Evolutionary conservation across 345 rosid genomes (phyloP).

Genomic region (Salix brachista): DNA sequence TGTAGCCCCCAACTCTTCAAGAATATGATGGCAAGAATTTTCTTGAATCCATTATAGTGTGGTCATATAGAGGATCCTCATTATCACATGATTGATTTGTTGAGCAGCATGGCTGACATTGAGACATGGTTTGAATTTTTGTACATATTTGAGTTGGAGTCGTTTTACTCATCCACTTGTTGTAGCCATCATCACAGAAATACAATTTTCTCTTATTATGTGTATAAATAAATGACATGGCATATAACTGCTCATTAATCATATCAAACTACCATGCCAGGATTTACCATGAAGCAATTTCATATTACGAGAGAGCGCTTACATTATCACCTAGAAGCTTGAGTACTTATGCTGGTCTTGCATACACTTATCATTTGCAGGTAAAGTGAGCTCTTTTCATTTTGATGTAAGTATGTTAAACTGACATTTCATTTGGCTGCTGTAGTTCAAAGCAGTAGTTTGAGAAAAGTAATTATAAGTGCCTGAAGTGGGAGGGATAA

Average conservation of each 20-base stretch:
- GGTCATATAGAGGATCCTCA: background rate
- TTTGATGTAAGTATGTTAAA: background rate
- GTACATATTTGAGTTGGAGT: background rate
- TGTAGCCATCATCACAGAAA: background rate
- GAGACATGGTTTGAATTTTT: background rate
- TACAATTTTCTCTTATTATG: background rate
- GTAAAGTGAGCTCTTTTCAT: slow-evolving; percentile 32
- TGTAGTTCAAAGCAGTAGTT: background rate
- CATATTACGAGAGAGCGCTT: slow-evolving; percentile 79
- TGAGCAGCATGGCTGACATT: background rate
- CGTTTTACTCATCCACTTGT: background rate
- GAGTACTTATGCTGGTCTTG: slow-evolving; percentile 95
- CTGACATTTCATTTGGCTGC: background rate
- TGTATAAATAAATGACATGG: background rate
- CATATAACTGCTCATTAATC: slow-evolving; percentile 1
- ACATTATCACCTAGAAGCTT: slow-evolving; percentile 70
- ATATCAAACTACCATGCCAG: slow-evolving; percentile 33
- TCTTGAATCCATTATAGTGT: background rate
- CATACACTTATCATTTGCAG: slow-evolving; percentile 93
- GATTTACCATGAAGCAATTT: slow-evolving; percentile 64
- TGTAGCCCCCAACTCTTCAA: background rate
- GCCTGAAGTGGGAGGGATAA: background rate
- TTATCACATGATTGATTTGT: background rate
- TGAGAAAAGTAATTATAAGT: background rate
- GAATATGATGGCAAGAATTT: background rate